Conservation (phyloP, 1,284 basidiomycete species). For the Malassezia obtusa region DNA sequence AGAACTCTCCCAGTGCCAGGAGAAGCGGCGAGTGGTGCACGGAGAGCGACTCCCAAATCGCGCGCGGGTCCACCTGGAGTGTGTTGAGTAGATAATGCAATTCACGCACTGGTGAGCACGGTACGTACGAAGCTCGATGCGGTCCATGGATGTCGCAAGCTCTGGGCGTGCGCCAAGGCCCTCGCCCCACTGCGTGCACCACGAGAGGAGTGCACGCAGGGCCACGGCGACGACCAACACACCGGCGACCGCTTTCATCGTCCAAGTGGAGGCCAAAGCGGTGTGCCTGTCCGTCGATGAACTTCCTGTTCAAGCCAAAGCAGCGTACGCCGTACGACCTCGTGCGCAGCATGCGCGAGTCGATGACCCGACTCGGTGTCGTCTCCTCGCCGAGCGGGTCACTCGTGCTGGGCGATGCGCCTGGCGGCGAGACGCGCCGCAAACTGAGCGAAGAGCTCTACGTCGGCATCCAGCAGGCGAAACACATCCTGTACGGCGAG, state of each 20-base stretch:
- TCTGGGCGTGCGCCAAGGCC: background rate
- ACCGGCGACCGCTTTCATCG: background rate
- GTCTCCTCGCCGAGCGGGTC: slow-evolving; percentile 5
- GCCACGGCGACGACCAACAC: background rate
- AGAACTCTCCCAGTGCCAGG: background rate
- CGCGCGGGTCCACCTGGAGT: background rate
- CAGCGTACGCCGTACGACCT: slow-evolving; percentile 40
- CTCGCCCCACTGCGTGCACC: slow-evolving; percentile 12
- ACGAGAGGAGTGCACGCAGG: slow-evolving; percentile 5
- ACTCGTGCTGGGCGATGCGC: slow-evolving; percentile 9
- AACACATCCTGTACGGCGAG: slow-evolving; percentile 74
- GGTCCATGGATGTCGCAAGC: slow-evolving; percentile 10
- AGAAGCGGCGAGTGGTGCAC: slow-evolving; percentile 17
- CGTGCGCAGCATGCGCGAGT: slow-evolving; percentile 34
- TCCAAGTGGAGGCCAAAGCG: slow-evolving; percentile 2
- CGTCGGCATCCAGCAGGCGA: slow-evolving; percentile 80
- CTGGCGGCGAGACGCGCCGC: slow-evolving; percentile 1
- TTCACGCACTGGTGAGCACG: slow-evolving; percentile 10
- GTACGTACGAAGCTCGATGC: slow-evolving; percentile 6
- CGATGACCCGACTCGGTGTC: slow-evolving; percentile 30
- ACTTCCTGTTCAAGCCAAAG: slow-evolving; percentile 46
- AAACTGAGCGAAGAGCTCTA: slow-evolving; percentile 62
- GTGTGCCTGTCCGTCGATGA: slow-evolving; percentile 24
- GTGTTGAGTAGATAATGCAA: background rate
- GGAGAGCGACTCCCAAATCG: slow-evolving; percentile 7